Conservation (phyloP, 1,284 basidiomycete species). For the Termitomyces sp. region DNA sequence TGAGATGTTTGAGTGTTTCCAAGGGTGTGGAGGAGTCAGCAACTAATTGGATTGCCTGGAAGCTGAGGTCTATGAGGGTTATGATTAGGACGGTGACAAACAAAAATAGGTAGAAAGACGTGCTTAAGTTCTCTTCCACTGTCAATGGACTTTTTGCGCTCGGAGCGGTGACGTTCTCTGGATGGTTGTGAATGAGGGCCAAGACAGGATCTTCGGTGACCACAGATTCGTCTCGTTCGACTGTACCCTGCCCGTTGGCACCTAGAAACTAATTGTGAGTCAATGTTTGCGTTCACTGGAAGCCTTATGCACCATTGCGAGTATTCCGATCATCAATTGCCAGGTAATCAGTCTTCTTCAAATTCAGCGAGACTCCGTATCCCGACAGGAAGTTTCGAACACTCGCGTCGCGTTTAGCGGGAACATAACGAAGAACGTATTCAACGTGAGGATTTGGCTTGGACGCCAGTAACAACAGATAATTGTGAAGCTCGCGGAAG, state of each 20-base stretch:
- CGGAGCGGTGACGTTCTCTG: constrained; percentile 41
- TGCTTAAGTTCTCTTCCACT: constrained; percentile 55
- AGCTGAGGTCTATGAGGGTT: constrained; percentile 54
- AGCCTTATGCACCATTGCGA: constrained; percentile 18
- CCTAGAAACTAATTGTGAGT: constrained; percentile 8
- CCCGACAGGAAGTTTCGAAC: constrained; percentile 63
- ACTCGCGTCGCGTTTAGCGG: constrained; percentile 28
- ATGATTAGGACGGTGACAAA: constrained; percentile 15
- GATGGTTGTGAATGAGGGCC: constrained; percentile 50
- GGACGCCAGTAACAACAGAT: constrained; percentile 50
- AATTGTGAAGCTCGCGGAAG: constrained; percentile 62
- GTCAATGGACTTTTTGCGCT: constrained; percentile 58
- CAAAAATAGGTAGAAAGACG: background rate
- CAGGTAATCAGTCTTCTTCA: constrained; percentile 98
- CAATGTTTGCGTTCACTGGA: background rate
- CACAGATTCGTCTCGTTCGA: constrained; percentile 20
- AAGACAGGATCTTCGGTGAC: constrained; percentile 37
- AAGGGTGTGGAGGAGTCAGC: constrained; percentile 56
- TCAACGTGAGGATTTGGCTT: constrained; percentile 46
- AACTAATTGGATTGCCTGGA: constrained; percentile 73
- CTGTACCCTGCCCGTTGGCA: constrained; percentile 20
- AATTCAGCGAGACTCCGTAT: constrained; percentile 86
- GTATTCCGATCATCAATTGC: constrained; percentile 79
- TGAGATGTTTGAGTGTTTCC: constrained; percentile 60
- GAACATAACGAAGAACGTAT: constrained; percentile 72